Evolutionary conservation across 2,329 filamentous ascomycete species (phyloP), one percentile per base, ranked within the genome.

Genomic region (Gliomastix tumulicola): DNA sequence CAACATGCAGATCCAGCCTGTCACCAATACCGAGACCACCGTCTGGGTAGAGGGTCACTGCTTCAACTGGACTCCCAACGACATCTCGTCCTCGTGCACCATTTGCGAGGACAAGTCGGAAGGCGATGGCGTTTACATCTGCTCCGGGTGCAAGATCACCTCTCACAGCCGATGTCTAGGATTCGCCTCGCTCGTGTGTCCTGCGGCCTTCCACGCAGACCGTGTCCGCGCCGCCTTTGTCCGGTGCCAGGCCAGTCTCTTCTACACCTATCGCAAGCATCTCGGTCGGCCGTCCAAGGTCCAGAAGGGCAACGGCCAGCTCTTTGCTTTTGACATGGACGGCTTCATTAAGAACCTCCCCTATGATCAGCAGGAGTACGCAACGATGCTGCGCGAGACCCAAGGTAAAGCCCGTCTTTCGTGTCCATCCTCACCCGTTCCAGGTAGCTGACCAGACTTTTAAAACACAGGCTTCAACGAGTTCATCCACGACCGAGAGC

Each of bases 11-110:
- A 74, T 88, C 43, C 84, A 89, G 50, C 83, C 83, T 2, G 85
- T 90, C 7, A 69, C 70, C 32, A 87, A 90, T 51, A 88, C 84
- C 1, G 83, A 88, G 33, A 86, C 79, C 2, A 86, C 75, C 1
- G 79, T 87, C 33, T 92, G 86, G 86, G 82, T 88, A 2, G 86
- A 92, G 57, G 86, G 86, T 0, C 86, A 92, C 62, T 89, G 84
- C 57, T 76, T 92, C 61, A 74, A 80, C 41, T 84, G 77, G 68
- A 68, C 69, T 36, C 52, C 66, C 2, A 64, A 70, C 13, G 84
- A 89, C 47, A 62, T 63, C 12, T 67, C 69, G 27, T 76, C 75
- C 0, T 66, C 69, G 6, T 92, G 86, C 56, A 77, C 77, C 2
- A 72, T 90, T 33, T 92, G 86, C 51, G 83, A 88, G 32, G 86